These are phyloP conservation scores for Kluyveromyces marxianus DNA, from an alignment of 1,139 yeast species.

Conservation along the genomic window DNA sequence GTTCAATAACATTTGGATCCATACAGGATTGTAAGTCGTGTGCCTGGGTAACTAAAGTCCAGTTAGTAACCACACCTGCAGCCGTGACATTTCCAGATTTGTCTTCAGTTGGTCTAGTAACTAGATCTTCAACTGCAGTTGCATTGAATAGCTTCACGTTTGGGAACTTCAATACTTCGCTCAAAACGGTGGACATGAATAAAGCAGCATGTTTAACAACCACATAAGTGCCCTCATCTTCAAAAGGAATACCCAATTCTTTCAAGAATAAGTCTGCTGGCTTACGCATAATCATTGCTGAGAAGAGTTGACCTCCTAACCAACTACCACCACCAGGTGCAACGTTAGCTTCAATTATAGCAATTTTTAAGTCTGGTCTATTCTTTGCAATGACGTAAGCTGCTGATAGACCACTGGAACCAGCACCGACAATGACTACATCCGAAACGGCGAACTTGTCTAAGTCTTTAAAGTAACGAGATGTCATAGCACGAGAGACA, in stretches of 20 bases:
- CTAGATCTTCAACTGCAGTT: conserved; percentile 73
- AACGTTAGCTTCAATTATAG: conserved; percentile 67
- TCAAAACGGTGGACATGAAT: conserved; percentile 64
- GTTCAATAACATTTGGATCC: conserved; percentile 71
- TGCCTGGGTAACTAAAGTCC: conserved; percentile 72
- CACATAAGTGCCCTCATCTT: conserved; percentile 74
- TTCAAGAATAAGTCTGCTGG: conserved; percentile 66
- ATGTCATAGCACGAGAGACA: conserved; percentile 80
- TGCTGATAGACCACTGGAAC: conserved; percentile 70
- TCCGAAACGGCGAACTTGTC: conserved; percentile 72
- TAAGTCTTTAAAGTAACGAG: conserved; percentile 64
- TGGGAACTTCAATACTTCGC: conserved; percentile 64
- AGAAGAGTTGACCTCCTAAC: conserved; percentile 74
- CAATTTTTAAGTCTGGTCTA: conserved; percentile 70
- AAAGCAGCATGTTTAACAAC: conserved; percentile 78
- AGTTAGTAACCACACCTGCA: conserved; percentile 77
- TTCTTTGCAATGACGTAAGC: conserved; percentile 67
- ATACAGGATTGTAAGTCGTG: conserved; percentile 75
- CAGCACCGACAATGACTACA: conserved; percentile 71
- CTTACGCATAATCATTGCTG: conserved; percentile 74
- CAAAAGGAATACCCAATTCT: conserved; percentile 58
- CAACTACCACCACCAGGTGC: conserved; percentile 80
- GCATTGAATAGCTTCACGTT: conserved; percentile 75
- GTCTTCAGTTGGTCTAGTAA: conserved; percentile 54
- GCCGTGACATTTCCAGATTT: conserved; percentile 50